A percentile compares a stretch with the other conserved stretches of the same genome.
These are phyloP conservation scores for Plasmodium billcollinsi DNA, from an alignment of 169 alveolate genomes.

Conservation along the genomic window DNA sequence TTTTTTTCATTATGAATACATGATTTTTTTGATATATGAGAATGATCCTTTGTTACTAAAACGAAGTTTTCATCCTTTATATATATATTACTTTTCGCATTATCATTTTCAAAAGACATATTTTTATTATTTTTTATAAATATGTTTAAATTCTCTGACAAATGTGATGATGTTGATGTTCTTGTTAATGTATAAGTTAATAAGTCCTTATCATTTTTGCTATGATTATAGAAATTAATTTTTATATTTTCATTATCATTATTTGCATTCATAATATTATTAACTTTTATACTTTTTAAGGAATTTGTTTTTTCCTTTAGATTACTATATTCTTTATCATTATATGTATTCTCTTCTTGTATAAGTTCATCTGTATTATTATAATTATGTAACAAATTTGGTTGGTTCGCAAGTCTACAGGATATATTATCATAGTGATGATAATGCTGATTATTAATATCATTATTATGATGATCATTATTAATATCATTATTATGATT, in stretches of 20 bases:
- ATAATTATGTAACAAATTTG: too few species aligned
- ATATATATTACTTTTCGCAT: neutral
- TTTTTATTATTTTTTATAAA: conserved; percentile 20
- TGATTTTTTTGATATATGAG: neutral
- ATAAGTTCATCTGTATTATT: too few species aligned
- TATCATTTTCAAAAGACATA: conserved; percentile 10
- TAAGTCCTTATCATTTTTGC: conserved; percentile 12
- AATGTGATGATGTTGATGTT: conserved; percentile 42
- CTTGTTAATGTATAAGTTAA: conserved; percentile 24
- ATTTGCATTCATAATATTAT: neutral
- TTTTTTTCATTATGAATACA: neutral
- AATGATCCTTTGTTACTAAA: neutral
- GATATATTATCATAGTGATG: too few species aligned
- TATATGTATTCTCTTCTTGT: too few species aligned
- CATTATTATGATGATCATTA: too few species aligned
- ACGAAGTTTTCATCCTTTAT: too few species aligned
- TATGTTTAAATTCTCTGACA: conserved; percentile 24
- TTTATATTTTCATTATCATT: conserved; percentile 7
- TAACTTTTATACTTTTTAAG: too few species aligned
- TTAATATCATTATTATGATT: too few species aligned
- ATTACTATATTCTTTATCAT: too few species aligned
- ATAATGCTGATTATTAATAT: too few species aligned
- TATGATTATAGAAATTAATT: conserved; percentile 1
- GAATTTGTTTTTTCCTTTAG: too few species aligned
- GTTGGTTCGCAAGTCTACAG: too few species aligned